These are phyloP conservation scores for Ceraceosorus guamensis DNA, from an alignment of 1,284 basidiomycete genomes.

Conservation along the genomic window DNA sequence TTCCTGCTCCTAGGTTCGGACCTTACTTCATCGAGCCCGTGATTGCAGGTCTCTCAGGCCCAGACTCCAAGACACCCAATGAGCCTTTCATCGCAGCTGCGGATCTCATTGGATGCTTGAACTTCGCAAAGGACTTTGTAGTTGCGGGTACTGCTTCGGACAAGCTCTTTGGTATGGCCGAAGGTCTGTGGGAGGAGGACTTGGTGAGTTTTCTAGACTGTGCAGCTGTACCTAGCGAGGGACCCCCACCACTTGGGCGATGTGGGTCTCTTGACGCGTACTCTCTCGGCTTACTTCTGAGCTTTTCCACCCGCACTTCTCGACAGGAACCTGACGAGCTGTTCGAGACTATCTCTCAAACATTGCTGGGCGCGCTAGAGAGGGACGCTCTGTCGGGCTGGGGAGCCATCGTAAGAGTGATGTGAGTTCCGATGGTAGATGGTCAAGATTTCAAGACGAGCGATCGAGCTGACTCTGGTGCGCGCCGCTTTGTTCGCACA, in stretches of 20 bases:
- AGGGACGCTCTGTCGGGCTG: constrained; percentile 94
- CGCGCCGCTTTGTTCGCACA: background rate
- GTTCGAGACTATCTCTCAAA: constrained; percentile 97
- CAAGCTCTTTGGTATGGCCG: constrained; percentile 94
- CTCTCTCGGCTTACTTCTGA: constrained; percentile 2
- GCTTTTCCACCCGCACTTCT: no score
- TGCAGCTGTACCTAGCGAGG: no score
- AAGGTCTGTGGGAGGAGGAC: constrained; percentile 97
- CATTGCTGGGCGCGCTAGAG: constrained; percentile 88
- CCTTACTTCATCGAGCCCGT: constrained; percentile 98
- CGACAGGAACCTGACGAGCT: constrained; percentile 77
- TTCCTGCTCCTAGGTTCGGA: constrained; percentile 62
- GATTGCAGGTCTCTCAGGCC: constrained; percentile 75
- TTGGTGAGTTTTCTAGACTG: constrained; percentile 53
- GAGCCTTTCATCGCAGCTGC: constrained; percentile 94
- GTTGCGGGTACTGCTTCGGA: constrained; percentile 84
- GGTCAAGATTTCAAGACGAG: background rate
- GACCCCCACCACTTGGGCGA: no score
- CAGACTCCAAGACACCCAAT: constrained; percentile 47
- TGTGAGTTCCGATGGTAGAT: constrained; percentile 60
- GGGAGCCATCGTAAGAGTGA: constrained; percentile 89
- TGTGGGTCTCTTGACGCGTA: background rate
- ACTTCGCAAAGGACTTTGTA: constrained; percentile 93
- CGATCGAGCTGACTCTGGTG: background rate
- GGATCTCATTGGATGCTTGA: constrained; percentile 92